phyloP scores from a whole-genome alignment of 306 rosid genomes.

The Malus fusca region DNA sequence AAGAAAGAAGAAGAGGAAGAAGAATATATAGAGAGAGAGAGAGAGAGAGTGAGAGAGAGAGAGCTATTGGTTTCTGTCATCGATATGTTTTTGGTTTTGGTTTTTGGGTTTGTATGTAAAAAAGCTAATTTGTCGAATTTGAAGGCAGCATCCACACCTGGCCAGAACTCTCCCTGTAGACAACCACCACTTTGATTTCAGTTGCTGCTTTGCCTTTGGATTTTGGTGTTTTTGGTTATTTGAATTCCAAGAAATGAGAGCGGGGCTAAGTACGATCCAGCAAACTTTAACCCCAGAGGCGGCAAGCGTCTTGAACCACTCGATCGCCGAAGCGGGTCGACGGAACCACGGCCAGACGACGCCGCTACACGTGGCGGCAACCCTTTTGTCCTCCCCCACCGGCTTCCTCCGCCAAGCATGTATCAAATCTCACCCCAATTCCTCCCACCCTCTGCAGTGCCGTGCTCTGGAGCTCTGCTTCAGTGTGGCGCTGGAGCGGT shows the following conservation, averaged over 20 bases:
- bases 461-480: constrained; percentile 92
- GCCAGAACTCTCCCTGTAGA: neutral
- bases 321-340: constrained; percentile 88
- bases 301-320: constrained; percentile 82
- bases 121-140: constrained; percentile 59
- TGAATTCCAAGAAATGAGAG: neutral
- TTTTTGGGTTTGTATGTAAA: constrained; percentile 23
- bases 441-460: constrained; percentile 98
- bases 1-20: neutral
- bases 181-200: constrained; percentile 15
- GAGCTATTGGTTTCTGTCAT: constrained; percentile 27
- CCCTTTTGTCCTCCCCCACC: constrained; percentile 68
- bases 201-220: constrained; percentile 11
- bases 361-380: constrained; percentile 96
- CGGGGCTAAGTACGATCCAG: neutral
- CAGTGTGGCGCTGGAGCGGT: constrained; percentile 83
- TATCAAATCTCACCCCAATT: constrained; percentile 92
- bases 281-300: constrained; percentile 69
- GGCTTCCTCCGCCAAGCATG: constrained; percentile 92
- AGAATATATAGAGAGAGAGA: neutral
- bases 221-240: neutral
- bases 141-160: constrained; percentile 36
- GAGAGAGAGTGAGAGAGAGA: constrained; percentile 7
- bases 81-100: neutral
- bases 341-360: constrained; percentile 95